Evolutionary conservation across 1,139 yeast genomes (phyloP).

Genomic region (Kodamaea derodonti): DNA sequence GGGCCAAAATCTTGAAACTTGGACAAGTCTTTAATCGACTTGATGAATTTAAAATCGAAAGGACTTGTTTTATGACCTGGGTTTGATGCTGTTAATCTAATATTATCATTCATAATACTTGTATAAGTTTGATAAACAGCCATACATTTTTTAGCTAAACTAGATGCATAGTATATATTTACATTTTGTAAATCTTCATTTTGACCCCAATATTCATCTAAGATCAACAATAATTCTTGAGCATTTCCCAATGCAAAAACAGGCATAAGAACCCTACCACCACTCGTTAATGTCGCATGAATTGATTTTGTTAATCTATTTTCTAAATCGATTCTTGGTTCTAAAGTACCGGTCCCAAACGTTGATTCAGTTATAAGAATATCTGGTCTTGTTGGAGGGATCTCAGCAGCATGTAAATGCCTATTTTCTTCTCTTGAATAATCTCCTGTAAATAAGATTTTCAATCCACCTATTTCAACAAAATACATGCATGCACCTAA

Average conservation of each 20-base stretch:
- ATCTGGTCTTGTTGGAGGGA: slow-evolving; percentile 88
- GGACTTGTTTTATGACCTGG: slow-evolving; percentile 56
- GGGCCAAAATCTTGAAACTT: slow-evolving; percentile 92
- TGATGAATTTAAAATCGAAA: slow-evolving; percentile 82
- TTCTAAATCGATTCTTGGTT: slow-evolving; percentile 84
- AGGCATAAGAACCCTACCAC: slow-evolving; percentile 90
- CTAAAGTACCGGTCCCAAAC: slow-evolving; percentile 96
- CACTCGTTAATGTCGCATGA: slow-evolving; percentile 79
- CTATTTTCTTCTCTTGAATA: slow-evolving; percentile 94
- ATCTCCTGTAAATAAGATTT: slow-evolving; percentile 90
- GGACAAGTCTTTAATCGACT: slow-evolving; percentile 75
- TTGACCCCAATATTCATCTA: slow-evolving; percentile 91
- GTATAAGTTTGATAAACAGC: slow-evolving; percentile 96
- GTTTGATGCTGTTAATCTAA: slow-evolving; percentile 60
- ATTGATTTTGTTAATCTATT: slow-evolving; percentile 73
- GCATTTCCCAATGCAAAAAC: slow-evolving; percentile 97
- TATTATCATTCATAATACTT: slow-evolving; percentile 93
- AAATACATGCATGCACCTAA: slow-evolving; percentile 98
- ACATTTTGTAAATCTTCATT: slow-evolving; percentile 80
- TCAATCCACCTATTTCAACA: slow-evolving; percentile 89
- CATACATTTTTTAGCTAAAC: slow-evolving; percentile 92
- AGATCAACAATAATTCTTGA: slow-evolving; percentile 80
- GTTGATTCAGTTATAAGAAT: slow-evolving; percentile 91
- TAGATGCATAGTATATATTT: slow-evolving; percentile 87
- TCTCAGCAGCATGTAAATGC: slow-evolving; percentile 92